Base-by-base conservation (phyloP, 2,329 filamentous ascomycete genomes). In the Trichoderma endophyticum region DNA sequence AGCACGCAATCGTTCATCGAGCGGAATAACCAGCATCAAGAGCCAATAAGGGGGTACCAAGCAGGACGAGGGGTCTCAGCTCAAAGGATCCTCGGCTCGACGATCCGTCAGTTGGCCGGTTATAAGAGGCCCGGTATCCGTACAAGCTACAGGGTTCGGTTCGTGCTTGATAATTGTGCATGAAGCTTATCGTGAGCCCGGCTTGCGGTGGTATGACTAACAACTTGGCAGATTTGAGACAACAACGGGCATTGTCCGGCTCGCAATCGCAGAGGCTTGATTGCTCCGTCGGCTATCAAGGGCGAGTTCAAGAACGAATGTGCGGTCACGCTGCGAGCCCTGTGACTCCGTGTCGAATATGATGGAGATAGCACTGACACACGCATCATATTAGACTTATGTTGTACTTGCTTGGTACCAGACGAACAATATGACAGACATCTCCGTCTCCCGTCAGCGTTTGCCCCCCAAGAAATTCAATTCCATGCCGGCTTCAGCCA, bases 341-440 rank as follows among this genome's bases (percentile, higher is more conserved):
- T 51, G 39, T 65, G 26, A 54, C 62, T 28, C 62, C 64, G 51
- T 67, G 64, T 43, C 51, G 32, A 43, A 24, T 59, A 18, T 24
- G 24, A 30, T 43, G 24, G 34, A 67, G 64, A 67, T 67, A 43
- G 43, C 64, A 67, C 64, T 59, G 64, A 67, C 51, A 30, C 64
- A 67, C 64, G 21, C 14, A 21, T 30, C 57, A 34, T 34, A 4
- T 43, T n/a, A 2, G 39, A 43, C 39, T 9, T 43, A 6, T 60
- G 57, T 11, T 24, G 30, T 34, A 60, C 21, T 60, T 6, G 18
- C 32, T 21, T 32, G 30, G n/a, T 54, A 54, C 48, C 21, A 54
- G 48, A 6, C 12, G n/a, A 12, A 9, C 3, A 21, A n/a, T n/a
- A n/a, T 21, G 21, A 11, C 48, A 54, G 48, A 54, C n/a, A 14